phyloP scores from a whole-genome alignment of 495 filamentous ascomycete species.

The Penicillium crystallinum region DNA sequence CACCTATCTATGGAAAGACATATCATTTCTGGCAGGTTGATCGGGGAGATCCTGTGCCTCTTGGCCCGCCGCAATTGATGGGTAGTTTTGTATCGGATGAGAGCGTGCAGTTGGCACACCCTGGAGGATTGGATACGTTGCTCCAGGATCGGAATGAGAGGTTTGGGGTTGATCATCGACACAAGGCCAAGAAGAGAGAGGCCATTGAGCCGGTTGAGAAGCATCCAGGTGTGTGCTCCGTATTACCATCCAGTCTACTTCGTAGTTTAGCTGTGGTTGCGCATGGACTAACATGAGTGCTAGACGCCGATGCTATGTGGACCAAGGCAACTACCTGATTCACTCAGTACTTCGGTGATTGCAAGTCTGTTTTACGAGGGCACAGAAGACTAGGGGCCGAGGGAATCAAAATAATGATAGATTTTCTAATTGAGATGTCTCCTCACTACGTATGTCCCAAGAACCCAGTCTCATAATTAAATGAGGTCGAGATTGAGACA shows the following conservation, averaged over 20 bases:
- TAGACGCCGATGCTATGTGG: conserved; percentile 49
- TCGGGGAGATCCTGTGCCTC: conserved; percentile 66
- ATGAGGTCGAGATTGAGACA: conserved; percentile 45
- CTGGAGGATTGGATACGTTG: conserved; percentile 52
- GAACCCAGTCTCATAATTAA: conserved; percentile 48
- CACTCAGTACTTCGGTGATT: neutral
- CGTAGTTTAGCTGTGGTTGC: neutral
- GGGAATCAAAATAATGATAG: conserved; percentile 1
- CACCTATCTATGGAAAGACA: conserved; percentile 77
- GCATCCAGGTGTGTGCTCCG: conserved; percentile 52
- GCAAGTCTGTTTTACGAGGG: neutral
- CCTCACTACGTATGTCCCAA: conserved; percentile 40
- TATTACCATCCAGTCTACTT: conserved; percentile 1
- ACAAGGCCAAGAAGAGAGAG: conserved; percentile 60
- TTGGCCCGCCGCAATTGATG: conserved; percentile 76
- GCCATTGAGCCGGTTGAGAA: conserved; percentile 54
- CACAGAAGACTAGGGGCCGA: neutral
- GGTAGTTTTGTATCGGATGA: conserved; percentile 59
- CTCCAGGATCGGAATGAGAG: conserved; percentile 61
- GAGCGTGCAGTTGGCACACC: conserved; percentile 53
- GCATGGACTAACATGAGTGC: conserved; percentile 5
- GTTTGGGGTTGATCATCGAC: conserved; percentile 55
- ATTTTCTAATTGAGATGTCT: conserved; percentile 26
- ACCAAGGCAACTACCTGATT: conserved; percentile 12
- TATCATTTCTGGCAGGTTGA: conserved; percentile 89